Evolutionary conservation across 208 protist genomes (phyloP), one percentile per base, ranked within the genome.

Genomic region (Blechomonas ayalai): DNA sequence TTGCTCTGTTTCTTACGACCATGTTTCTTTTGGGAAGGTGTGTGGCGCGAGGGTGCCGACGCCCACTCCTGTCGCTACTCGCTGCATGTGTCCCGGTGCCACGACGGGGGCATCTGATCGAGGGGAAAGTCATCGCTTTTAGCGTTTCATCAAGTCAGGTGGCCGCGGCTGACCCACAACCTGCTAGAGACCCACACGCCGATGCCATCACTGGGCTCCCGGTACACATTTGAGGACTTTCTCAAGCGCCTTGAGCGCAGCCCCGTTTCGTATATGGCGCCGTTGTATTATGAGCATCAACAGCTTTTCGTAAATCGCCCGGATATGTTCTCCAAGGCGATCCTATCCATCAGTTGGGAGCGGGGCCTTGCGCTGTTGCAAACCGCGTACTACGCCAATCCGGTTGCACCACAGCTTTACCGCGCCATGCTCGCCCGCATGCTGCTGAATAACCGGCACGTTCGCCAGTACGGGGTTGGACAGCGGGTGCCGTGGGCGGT

Each of bases 221-320:
- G 63, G 13, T 92, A 90, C 67, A 90, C 84, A 24, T 84, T 92
- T 20, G 66, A 70, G 35, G 84, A 89, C 55, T 92, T 92, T 49
- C 62, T 92, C 18, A 45, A 63, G 45, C 79, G 84, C 1, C 61
- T 93, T 46, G 67, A 90, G 73, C 77, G 80, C 16, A 90, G 81
- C 36, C 78, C 81, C 10, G 49, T 52, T 3, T 37, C 60, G 4
- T 66, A 93, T 60, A 86, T 90, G 68, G 54, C 72, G 0, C 77
- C 70, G 13, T 69, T 90, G 1, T 93, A 90, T 38, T 77, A 90
- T 51, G 69, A 84, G 25, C 63, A 93, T 40, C 45, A 70, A 8
- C 45, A 65, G 18, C 65, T 93, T 19, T 93, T 93, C 44, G 46
- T 84, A 12, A 68, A 80, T 31, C 77, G 84, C 3, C 67, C 68